A percentile compares a stretch with the other conserved stretches of the same genome.
Conservation (phyloP, 1,284 basidiomycete genomes). For the Trametes pubescens region DNA sequence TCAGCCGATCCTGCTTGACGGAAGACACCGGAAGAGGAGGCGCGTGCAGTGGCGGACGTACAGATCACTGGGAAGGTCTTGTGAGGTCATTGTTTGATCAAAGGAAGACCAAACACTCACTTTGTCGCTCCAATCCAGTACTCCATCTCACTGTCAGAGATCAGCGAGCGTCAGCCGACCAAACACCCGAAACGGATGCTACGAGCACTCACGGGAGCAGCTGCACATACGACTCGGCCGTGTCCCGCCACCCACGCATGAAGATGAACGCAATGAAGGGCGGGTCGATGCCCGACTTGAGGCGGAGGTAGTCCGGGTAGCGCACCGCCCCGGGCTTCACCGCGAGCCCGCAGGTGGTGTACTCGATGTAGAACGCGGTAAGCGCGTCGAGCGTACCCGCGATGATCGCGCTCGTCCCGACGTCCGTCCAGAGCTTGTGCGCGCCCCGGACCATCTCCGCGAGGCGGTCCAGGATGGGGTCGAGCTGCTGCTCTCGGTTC, state of each 20-base stretch:
- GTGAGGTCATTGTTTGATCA: background rate
- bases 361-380: slow-evolving; percentile 26
- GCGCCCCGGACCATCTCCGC: slow-evolving; percentile 17
- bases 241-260: slow-evolving; percentile 23
- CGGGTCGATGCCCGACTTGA: slow-evolving; percentile 24
- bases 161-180: background rate
- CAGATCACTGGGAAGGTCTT: slow-evolving; percentile 23
- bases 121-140: slow-evolving; percentile 25
- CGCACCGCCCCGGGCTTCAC: slow-evolving; percentile 24
- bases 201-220: slow-evolving; percentile 24
- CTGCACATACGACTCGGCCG: slow-evolving; percentile 26
- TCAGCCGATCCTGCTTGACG: background rate
- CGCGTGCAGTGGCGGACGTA: slow-evolving; percentile 16
- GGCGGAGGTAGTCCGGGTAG: slow-evolving; percentile 28
- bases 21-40: too few species aligned
- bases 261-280: slow-evolving; percentile 29
- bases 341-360: slow-evolving; percentile 14
- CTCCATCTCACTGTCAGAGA: slow-evolving; percentile 20
- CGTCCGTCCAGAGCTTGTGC: slow-evolving; percentile 25
- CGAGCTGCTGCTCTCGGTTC: slow-evolving; percentile 17
- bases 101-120: slow-evolving; percentile 8
- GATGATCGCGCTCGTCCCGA: slow-evolving; percentile 26
- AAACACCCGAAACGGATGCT: background rate
- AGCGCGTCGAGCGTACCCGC: slow-evolving; percentile 29
- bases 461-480: slow-evolving; percentile 25